Base-by-base conservation (phyloP, 1,284 basidiomycete genomes). In the Volvariella volvacea region DNA sequence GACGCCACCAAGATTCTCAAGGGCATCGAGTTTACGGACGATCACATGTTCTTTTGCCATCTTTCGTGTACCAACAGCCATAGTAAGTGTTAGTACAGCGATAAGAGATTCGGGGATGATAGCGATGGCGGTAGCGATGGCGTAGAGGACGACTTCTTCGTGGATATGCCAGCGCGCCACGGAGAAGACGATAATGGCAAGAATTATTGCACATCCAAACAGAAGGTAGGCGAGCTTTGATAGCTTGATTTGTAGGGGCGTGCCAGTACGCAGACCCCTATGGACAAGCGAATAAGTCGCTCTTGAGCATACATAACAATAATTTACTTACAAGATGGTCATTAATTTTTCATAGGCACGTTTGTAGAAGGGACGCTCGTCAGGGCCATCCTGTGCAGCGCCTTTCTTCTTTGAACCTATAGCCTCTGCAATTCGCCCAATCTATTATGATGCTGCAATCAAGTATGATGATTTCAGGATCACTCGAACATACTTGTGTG, bases 191-290 rank as follows among this genome's bases (percentile, higher is more conserved):
- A 81, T 70, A 50, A 80, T 62, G 21, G 76, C 77, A 22, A 78
- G 69, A 34, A 83, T 44, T 47, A 77, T 64, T 9, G 80, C 77
- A 34, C 71, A 67, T 14, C 60, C 68, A 28, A 83, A 71, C 3
- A 85, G 67, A n/a, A 76, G 58, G 51, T 78, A 78, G 2, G 82
- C 82, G 22, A 85, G 71, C 52, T 71, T 76, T 56, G 58, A 56
- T 20, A 76, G 65, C 59, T 79, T 81, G 58, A 77, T 76, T 59
- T 83, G 80, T 3, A 83, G 69, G 1, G 78, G 81, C 0, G 78
- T 81, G 4, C 68, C 69, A 57, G n/a, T n/a, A 17, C 57, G 52
- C 10, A 66, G 51, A 6, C 64, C 65, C 3, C 62, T 12, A 28
- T 6, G 25, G 12, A 28, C 12, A 6, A 12, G 25, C 25, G 6